Evolutionary conservation across 257 asterid species (phyloP), one percentile per base, ranked within the genome.

Genomic region (Rauvolfia tetraphylla): DNA sequence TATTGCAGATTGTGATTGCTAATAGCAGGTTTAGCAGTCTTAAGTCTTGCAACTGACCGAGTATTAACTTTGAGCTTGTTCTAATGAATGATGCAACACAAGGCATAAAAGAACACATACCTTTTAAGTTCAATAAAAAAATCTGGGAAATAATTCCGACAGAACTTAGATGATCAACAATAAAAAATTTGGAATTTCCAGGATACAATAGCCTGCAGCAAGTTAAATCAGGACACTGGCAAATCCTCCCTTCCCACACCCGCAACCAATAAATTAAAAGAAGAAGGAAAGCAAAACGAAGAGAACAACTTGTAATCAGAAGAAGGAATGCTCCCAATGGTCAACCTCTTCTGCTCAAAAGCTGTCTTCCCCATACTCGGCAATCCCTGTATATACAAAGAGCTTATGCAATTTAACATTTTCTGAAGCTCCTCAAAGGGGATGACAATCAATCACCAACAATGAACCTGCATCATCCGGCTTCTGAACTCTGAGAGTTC

Each of bases 381-480:
- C 75, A 53, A 54, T 68, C 61, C 31, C 39, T 11, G 34, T 33
- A 53, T 56, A 13, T 36, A 68, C 75, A 57, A 51, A 36, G 14
- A 34, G 7, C 7, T 20, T n/a, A 6, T 44, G 36, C 10, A 17
- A 46, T 70, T 2, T 27, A n/a, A 59, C 20, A 29, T 59, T 74
- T 44, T 68, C 20, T 10, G 44, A 49, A 74, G 65, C 71, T 62
- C 71, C 59, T 57, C 57, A 57, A 59, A 25, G 15, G 0, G 48
- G 48, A 6, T 1, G 11, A 9, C 10, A 51, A 75, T 20, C 46
- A 39, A 53, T 65, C 46, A 67, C 77, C 63, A 46, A 33, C 18
- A 1, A 72, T 20, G 33, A 49, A 53, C 57, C 53, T n/a, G 68
- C 58, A 18, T 36, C 73, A 36, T 78, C 73, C 25, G 56, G 49